Base-by-base conservation (phyloP, 139 green algal species). In the Trebouxia sp. region DNA sequence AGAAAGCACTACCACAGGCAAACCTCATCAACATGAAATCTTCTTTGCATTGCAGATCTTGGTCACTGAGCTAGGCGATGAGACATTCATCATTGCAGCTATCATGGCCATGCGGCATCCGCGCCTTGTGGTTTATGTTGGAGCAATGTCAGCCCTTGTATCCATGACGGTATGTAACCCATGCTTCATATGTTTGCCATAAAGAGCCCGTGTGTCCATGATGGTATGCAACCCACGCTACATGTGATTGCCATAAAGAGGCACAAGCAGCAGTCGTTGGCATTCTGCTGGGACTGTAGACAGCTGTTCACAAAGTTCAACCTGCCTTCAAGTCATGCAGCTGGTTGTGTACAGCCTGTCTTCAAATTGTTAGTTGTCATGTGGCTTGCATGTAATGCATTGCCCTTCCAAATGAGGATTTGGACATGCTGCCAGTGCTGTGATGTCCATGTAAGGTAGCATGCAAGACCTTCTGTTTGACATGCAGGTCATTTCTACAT, bases 41-140 rank as follows among this genome's bases (percentile, higher is more conserved):
- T 80, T 22, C 14, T 39, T 51, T 74, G 26, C 15, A 75, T 5
- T 81, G 56, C 80, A 88, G 86, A 90, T 90, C 38, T 22, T 90
- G 6, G 84, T 86, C 9, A 86, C 86, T 24, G 86, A 90, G 80
- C 66, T 90, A 26, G 86, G 86, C 3, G 86, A 90, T 79, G 86
- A 90, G 48, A 90, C 86, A 0, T 90, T 90, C 75, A 90, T 90
- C 80, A 90, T 90, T 80, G 86, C 86, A 35, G 86, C 86, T 4
- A 86, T 90, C 37, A 82, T 90, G 78, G 84, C 84, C 0, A 90
- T 90, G 86, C 50, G 80, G 28, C 75, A 90, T 41, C 66, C 83
- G 3, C 82, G 79, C 6, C 32, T 82, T 4, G 67, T 88, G 12
- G 85, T 90, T 0, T 88, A 83, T 69, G 42, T 48, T 58, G 86